phyloP scores from a whole-genome alignment of 208 protist genomes.

The Tritrichomonas foetus region DNA sequence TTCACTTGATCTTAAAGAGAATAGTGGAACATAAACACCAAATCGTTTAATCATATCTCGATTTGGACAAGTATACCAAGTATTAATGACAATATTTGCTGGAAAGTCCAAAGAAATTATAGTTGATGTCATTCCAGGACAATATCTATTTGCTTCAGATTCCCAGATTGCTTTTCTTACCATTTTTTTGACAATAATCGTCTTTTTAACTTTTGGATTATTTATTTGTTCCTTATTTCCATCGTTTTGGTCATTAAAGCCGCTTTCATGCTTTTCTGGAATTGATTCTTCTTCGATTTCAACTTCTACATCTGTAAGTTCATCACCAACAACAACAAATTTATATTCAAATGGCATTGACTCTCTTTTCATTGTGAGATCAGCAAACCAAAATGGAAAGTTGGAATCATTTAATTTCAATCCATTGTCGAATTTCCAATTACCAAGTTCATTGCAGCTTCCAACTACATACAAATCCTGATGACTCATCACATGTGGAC shows the following conservation, averaged over 20 bases:
- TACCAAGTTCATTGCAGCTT: background rate
- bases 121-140: background rate
- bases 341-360: background rate
- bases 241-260: too few relatives aligned
- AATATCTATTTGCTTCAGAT: background rate
- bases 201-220: too few relatives aligned
- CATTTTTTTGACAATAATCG: too few relatives aligned
- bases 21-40: background rate
- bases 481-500: background rate
- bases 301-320: background rate
- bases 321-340: background rate
- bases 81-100: background rate
- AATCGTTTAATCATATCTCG: background rate
- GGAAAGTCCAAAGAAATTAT: background rate
- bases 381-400: background rate
- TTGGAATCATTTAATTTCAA: background rate
- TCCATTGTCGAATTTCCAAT: background rate
- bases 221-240: too few relatives aligned
- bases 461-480: background rate
- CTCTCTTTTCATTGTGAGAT: background rate
- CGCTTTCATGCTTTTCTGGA: too few relatives aligned
- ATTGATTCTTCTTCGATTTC: too few relatives aligned
- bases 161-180: background rate
- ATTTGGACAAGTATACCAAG: background rate
- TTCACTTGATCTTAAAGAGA: background rate